A percentile compares a stretch with the other conserved stretches of the same genome.
Conservation (phyloP, 2,329 filamentous ascomycete genomes). For the Xylariaceae sp. region DNA sequence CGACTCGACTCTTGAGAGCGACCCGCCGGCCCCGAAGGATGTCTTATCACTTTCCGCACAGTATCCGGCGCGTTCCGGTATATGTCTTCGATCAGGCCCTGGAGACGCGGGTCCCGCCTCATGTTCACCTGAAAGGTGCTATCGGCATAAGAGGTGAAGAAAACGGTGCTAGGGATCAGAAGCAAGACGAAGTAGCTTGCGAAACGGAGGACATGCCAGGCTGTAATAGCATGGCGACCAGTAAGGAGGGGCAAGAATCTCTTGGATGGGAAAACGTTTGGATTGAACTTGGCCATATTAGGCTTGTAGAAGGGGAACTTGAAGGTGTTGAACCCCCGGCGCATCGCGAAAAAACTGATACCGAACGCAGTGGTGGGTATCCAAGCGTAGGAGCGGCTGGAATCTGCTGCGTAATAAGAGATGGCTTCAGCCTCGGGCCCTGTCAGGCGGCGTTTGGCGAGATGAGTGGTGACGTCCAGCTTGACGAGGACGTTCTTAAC, state of each 20-base stretch:
- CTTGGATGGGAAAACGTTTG: slow-evolving; percentile 27
- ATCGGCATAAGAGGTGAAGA: slow-evolving; percentile 30
- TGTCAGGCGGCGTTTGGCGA: slow-evolving; percentile 21
- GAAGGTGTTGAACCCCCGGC: slow-evolving; percentile 29
- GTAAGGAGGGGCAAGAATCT: slow-evolving; percentile 20
- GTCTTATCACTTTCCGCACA: slow-evolving; percentile 3
- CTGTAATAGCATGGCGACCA: too few relatives aligned
- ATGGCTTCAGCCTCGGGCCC: slow-evolving; percentile 26
- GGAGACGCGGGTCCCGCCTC: slow-evolving; percentile 28
- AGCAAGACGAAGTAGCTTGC: too few relatives aligned
- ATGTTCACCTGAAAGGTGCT: slow-evolving; percentile 19
- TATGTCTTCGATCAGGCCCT: slow-evolving; percentile 13
- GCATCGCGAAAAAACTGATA: slow-evolving; percentile 25
- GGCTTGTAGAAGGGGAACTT: slow-evolving; percentile 39
- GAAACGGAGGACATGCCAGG: slow-evolving; percentile 33
- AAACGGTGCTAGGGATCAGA: slow-evolving; percentile 23
- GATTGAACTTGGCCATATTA: slow-evolving; percentile 28
- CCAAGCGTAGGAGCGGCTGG: slow-evolving; percentile 30
- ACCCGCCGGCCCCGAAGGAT: too few relatives aligned
- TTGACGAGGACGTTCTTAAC: slow-evolving; percentile 8
- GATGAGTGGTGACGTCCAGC: slow-evolving; percentile 4
- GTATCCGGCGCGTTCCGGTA: background rate
- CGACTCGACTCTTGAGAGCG: too few relatives aligned
- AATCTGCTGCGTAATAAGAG: slow-evolving; percentile 17
- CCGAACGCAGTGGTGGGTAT: slow-evolving; percentile 23